phyloP scores from a whole-genome alignment of 129 eudicot species.

The Centrapalus pauciflorus region DNA sequence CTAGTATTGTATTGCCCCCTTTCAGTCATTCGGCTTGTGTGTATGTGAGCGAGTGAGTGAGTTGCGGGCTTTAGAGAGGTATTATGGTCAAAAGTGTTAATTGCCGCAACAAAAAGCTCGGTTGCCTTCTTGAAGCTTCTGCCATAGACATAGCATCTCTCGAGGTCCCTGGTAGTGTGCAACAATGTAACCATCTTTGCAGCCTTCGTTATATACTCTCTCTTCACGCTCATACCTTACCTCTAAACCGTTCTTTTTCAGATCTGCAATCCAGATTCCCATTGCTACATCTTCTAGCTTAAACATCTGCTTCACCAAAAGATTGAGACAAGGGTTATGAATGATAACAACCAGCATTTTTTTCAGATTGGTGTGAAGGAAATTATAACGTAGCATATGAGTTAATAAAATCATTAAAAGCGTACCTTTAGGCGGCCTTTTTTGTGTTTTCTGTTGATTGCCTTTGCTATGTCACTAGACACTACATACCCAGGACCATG shows the following conservation, averaged over 20 bases:
- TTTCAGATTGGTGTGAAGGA: not conserved
- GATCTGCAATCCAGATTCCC: constrained; percentile 90
- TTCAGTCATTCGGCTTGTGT: too few species aligned
- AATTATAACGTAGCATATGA: not conserved
- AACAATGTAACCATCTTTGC: constrained; percentile 87
- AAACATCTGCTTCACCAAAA: constrained; percentile 52
- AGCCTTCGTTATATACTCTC: constrained; percentile 67
- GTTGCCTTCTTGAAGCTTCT: constrained; percentile 73
- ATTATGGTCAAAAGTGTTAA: constrained; percentile 19
- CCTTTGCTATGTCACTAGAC: constrained; percentile 73
- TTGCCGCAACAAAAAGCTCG: constrained; percentile 72
- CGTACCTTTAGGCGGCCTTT: constrained; percentile 70
- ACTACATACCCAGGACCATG: constrained; percentile 96
- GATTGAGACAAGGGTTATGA: too few species aligned
- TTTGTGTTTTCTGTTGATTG: constrained; percentile 58
- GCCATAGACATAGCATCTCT: constrained; percentile 95
- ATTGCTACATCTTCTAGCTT: constrained; percentile 93
- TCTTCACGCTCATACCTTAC: constrained; percentile 63
- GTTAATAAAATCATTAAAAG: not conserved
- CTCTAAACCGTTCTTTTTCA: constrained; percentile 68
- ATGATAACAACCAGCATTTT: too few species aligned
- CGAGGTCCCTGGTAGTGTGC: constrained; percentile 98
- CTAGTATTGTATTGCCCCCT: constrained; percentile 8
- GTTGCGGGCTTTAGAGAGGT: not conserved
- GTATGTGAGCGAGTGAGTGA: not conserved